phyloP scores from a whole-genome alignment of 805 yeast species.

The Grigorovia humatica region DNA sequence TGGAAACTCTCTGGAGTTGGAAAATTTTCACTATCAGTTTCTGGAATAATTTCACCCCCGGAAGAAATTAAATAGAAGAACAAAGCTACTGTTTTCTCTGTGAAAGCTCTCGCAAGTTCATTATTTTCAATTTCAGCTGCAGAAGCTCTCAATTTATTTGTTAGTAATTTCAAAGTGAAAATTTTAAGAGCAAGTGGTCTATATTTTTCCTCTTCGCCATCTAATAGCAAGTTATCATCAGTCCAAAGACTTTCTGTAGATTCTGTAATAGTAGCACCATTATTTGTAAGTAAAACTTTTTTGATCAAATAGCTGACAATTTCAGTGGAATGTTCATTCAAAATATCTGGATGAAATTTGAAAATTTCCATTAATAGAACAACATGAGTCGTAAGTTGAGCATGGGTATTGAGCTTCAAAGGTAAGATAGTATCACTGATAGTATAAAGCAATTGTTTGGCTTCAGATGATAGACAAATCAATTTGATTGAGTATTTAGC shows the following conservation, averaged over 20 bases:
- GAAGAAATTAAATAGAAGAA: constrained; percentile 56
- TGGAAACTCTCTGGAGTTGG: constrained; percentile 59
- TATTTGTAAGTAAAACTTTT: constrained; percentile 48
- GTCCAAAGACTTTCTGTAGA: constrained; percentile 33
- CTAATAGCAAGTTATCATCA: constrained; percentile 35
- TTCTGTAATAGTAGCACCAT: constrained; percentile 24
- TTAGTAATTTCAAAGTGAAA: constrained; percentile 43
- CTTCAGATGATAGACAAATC: constrained; percentile 37
- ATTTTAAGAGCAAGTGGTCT: constrained; percentile 39
- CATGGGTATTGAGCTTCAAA: constrained; percentile 29
- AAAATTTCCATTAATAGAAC: constrained; percentile 53
- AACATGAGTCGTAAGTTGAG: constrained; percentile 43
- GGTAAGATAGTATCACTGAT: constrained; percentile 42
- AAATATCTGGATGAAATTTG: constrained; percentile 35
- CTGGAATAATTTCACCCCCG: constrained; percentile 64
- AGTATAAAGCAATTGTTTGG: constrained; percentile 32
- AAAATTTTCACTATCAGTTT: constrained; percentile 30
- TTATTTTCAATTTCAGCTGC: constrained; percentile 27
- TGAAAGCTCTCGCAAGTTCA: constrained; percentile 34
- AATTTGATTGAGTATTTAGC: constrained; percentile 57
- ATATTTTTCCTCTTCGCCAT: constrained; percentile 25
- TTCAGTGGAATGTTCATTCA: constrained; percentile 46
- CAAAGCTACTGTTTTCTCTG: constrained; percentile 57
- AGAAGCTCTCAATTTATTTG: constrained; percentile 43
- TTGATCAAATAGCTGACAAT: constrained; percentile 52